Evolutionary conservation across 441 rosid genomes (phyloP).

Genomic region (Brassica balearica): DNA sequence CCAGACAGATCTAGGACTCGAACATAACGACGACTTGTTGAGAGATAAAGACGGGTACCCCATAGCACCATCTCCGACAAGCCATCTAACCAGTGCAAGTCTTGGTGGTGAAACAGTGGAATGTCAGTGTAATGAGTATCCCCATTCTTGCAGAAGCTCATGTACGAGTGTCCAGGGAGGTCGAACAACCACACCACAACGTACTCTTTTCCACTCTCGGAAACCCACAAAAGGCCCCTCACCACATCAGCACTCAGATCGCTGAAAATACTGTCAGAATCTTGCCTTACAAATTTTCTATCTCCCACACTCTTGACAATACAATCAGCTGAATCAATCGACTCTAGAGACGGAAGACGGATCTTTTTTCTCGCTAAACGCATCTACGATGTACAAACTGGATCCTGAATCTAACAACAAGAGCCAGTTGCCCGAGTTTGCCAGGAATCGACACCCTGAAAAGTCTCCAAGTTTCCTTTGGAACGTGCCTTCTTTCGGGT

Average conservation of each 20-base stretch:
- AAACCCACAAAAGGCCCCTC: background rate
- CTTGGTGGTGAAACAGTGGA: background rate
- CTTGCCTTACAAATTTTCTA: background rate
- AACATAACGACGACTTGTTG: background rate
- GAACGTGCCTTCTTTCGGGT: background rate
- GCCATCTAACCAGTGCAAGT: background rate
- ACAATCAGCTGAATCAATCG: background rate
- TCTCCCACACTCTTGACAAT: background rate
- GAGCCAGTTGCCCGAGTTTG: background rate
- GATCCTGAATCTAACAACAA: background rate
- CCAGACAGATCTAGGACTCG: background rate
- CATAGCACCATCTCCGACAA: background rate
- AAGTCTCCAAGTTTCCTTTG: background rate
- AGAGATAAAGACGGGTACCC: background rate
- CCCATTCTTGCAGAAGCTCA: constrained; percentile 15
- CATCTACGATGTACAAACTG: background rate
- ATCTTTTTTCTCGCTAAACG: background rate
- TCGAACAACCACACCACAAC: constrained; percentile 24
- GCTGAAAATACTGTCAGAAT: background rate
- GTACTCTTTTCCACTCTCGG: background rate
- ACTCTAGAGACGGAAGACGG: constrained; percentile 28
- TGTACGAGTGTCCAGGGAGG: background rate
- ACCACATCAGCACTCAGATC: background rate
- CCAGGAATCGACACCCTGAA: constrained; percentile 4
- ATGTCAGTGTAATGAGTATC: constrained; percentile 2